Conservation (phyloP, 345 rosid species). For the Eucalyptus sideroxylon region DNA sequence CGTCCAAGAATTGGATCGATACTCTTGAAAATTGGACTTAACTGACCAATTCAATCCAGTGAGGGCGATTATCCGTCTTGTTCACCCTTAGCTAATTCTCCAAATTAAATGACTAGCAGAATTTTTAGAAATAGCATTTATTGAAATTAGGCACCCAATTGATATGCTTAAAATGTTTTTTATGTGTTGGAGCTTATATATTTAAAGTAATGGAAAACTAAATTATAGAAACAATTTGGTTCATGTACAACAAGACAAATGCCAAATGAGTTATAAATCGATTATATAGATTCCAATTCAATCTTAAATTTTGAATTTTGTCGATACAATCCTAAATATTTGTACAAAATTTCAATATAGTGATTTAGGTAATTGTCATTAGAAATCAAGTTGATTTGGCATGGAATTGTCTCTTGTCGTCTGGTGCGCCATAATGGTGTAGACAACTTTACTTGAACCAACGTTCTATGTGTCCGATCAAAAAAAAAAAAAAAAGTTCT, state of each 20-base stretch:
- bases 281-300: not conserved
- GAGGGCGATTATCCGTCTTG: no score
- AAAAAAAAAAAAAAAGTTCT: not conserved
- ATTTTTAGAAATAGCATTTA: not conserved
- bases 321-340: not conserved
- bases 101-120: not conserved
- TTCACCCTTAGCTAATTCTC: not conserved
- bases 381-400: not conserved
- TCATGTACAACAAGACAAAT: not conserved
- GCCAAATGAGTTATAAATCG: not conserved
- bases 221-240: not conserved
- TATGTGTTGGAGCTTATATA: not conserved
- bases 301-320: not conserved
- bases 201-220: not conserved
- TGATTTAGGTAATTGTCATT: not conserved
- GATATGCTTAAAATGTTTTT: not conserved
- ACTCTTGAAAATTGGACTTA: no score
- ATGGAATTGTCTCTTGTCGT: not conserved
- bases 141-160: not conserved
- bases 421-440: not conserved
- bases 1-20: rapidly evolving
- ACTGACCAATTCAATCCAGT: rapidly evolving
- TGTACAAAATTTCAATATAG: not conserved
- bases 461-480: not conserved
- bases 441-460: not conserved